phyloP scores from a whole-genome alignment of 1,139 yeast genomes.

The Saccharomyces hybrid region DNA sequence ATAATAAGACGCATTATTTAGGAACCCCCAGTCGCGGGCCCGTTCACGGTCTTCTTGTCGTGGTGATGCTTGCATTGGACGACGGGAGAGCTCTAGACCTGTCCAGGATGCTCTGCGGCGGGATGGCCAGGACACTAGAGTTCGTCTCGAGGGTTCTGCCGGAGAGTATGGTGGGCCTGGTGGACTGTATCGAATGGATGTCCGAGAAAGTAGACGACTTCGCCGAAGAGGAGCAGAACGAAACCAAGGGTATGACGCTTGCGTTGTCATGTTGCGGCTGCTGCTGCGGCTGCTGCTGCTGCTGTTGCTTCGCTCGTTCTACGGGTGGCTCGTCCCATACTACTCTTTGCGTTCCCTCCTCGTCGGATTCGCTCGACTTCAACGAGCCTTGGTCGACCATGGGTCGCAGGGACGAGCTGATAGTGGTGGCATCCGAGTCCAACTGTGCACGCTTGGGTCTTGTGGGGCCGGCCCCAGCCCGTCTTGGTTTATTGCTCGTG shows the following conservation, averaged over 20 bases:
- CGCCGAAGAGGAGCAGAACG: constrained; percentile 41
- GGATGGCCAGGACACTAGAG: constrained; percentile 54
- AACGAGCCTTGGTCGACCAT: constrained; percentile 7
- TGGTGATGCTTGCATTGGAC: constrained; percentile 3
- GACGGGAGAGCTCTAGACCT: constrained; percentile 29
- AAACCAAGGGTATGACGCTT: constrained; percentile 43
- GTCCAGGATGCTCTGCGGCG: constrained; percentile 57
- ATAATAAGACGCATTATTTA: background rate
- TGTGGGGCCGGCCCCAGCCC: background rate
- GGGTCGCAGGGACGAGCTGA: constrained; percentile 14
- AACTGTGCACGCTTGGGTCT: background rate
- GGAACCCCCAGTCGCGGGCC: too few species aligned
- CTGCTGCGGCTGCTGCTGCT: constrained; percentile 1
- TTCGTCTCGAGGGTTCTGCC: constrained; percentile 50
- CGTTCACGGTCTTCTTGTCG: constrained; percentile 4
- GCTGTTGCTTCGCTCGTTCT: background rate
- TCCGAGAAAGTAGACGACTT: constrained; percentile 34
- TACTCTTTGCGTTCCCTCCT: constrained; percentile 1
- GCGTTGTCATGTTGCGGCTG: constrained; percentile 30
- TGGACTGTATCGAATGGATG: constrained; percentile 33
- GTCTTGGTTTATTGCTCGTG: background rate
- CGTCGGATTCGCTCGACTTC: background rate
- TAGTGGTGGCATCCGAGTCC: constrained; percentile 6
- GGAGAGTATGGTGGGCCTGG: constrained; percentile 34
- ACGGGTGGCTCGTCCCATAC: constrained; percentile 4